Evolutionary conservation across 2,329 filamentous ascomycete genomes (phyloP).

Genomic region (Fusarium pseudonygamai): DNA sequence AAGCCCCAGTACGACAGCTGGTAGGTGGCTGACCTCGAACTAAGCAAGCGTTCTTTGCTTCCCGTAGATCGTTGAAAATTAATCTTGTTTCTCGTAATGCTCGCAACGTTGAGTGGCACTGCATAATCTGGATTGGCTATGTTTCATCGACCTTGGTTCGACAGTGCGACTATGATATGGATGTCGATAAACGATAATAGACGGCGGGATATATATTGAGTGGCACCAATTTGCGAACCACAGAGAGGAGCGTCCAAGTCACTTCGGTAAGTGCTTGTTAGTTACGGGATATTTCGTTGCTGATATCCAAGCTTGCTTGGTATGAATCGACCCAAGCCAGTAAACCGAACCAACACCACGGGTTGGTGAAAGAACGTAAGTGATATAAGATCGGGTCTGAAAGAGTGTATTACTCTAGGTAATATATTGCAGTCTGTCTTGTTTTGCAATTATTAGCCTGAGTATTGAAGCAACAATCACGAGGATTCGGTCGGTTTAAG

Average conservation of each 20-base stretch:
- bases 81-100: neutral
- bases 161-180: constrained; percentile 1
- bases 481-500: constrained; percentile 15
- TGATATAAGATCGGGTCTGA: constrained; percentile 22
- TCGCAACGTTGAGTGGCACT: constrained; percentile 3
- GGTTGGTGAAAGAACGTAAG: constrained; percentile 23
- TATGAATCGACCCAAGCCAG: constrained; percentile 16
- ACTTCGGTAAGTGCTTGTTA: neutral
- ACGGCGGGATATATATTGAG: neutral
- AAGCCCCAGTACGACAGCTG: constrained; percentile 13
- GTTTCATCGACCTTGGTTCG: constrained; percentile 11
- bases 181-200: neutral
- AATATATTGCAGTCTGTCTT: constrained; percentile 8
- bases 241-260: neutral
- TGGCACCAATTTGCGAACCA: neutral
- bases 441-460: constrained; percentile 27
- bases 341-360: constrained; percentile 6
- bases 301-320: neutral
- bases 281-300: neutral
- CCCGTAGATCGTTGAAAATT: neutral
- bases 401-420: constrained; percentile 36
- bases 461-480: constrained; percentile 12
- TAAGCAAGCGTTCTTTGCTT: constrained; percentile 5
- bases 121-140: constrained; percentile 24
- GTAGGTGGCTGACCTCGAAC: constrained; percentile 31